phyloP scores from a whole-genome alignment of 2,329 filamentous ascomycete species.

The Colletotrichum nymphaeae region DNA sequence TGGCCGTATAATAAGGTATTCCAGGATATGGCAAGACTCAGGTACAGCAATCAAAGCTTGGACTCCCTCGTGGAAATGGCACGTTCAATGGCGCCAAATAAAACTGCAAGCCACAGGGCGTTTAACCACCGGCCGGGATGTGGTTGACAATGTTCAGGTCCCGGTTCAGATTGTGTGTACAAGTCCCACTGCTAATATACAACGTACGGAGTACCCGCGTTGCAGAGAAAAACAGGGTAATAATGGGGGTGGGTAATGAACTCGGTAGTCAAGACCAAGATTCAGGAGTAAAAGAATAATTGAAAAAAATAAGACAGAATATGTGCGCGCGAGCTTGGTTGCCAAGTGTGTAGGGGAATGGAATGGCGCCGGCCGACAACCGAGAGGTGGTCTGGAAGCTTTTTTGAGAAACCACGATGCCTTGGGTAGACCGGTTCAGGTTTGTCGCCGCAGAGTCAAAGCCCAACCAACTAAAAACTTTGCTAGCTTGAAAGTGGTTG shows the following conservation, averaged over 20 bases:
- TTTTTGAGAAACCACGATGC: constrained; percentile 24
- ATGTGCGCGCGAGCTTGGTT: constrained; percentile 2
- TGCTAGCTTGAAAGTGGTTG: neutral
- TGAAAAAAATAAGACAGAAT: neutral
- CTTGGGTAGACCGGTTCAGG: constrained; percentile 32
- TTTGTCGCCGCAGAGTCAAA: constrained; percentile 26
- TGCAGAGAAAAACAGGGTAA: constrained; percentile 2
- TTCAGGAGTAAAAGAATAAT: constrained; percentile 16
- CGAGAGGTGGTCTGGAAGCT: constrained; percentile 26
- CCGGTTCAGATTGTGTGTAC: neutral
- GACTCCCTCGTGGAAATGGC: constrained; percentile 28
- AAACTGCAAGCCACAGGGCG: constrained; percentile 29
- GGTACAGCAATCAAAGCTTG: constrained; percentile 24
- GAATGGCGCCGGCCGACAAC: constrained; percentile 16
- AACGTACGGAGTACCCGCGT: constrained; percentile 16
- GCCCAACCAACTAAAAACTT: constrained; percentile 15
- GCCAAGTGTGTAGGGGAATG: neutral
- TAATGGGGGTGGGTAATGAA: neutral
- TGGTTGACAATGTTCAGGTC: neutral
- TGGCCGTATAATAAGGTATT: neutral
- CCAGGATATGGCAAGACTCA: neutral
- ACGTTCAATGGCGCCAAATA: constrained; percentile 21
- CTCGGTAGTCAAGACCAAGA: constrained; percentile 19
- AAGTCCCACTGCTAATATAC: constrained; percentile 30
- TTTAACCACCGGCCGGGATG: constrained; percentile 16